Conservation (phyloP, 140 eudicot species). For the Ambrosia hybrid region DNA sequence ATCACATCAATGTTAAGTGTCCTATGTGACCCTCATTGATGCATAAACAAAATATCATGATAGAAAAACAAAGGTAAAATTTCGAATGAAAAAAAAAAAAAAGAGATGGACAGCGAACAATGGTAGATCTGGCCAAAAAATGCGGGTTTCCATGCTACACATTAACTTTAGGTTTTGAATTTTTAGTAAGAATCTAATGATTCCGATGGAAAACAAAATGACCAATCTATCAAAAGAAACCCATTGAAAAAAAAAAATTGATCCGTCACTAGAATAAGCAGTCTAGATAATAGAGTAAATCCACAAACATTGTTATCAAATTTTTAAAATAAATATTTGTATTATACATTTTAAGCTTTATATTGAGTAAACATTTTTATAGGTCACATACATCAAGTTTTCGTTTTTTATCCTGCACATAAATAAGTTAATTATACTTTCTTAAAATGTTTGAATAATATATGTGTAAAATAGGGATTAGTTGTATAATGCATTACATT, state of each 20-base stretch:
- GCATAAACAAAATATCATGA: not conserved
- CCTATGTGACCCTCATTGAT: not conserved
- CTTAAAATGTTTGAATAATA: not conserved
- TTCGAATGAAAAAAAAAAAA: not conserved
- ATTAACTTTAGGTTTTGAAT: too few relatives aligned
- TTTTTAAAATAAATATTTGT: not conserved
- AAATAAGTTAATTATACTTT: not conserved
- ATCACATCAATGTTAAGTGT: constrained; percentile 1
- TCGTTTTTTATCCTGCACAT: too few relatives aligned
- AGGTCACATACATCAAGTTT: not conserved
- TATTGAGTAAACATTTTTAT: not conserved
- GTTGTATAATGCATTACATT: too few relatives aligned
- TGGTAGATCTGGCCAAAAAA: too few relatives aligned
- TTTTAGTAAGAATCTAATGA: too few relatives aligned
- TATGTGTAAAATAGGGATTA: too few relatives aligned
- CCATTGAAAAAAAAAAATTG: too few relatives aligned
- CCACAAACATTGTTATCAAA: not conserved
- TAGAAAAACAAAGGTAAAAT: not conserved
- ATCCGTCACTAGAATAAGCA: not conserved
- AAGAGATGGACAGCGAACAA: too few relatives aligned
- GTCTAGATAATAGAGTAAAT: not conserved
- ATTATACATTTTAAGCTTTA: not conserved
- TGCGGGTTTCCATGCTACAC: too few relatives aligned
- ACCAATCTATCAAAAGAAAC: too few relatives aligned
- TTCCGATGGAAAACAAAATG: too few relatives aligned